Conservation (phyloP, 2,329 filamentous ascomycete genomes). For the Leptographium procerum region DNA sequence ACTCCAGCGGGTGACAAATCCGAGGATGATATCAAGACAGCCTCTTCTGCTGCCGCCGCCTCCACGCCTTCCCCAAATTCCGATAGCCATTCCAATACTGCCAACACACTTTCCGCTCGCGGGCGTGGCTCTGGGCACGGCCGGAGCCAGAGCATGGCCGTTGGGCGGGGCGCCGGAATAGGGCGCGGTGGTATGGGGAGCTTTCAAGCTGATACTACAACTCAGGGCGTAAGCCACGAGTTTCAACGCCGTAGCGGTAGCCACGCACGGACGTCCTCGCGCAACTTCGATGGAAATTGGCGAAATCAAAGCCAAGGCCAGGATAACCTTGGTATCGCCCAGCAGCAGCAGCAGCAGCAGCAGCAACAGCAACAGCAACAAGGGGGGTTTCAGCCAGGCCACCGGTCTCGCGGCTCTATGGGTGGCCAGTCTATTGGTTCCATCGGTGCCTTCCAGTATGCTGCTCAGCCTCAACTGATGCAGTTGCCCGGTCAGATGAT, state of each 20-base stretch:
- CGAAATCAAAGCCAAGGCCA: conserved; percentile 65
- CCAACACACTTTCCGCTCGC: conserved; percentile 24
- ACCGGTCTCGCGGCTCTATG: conserved; percentile 75
- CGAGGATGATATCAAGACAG: conserved; percentile 35
- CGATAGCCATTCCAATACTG: neutral
- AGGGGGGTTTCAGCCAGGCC: conserved; percentile 80
- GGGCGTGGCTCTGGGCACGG: conserved; percentile 50
- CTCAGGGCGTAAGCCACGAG: conserved; percentile 35
- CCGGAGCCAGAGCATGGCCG: conserved; percentile 86
- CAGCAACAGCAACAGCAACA: conserved; percentile 34
- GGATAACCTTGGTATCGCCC: conserved; percentile 33
- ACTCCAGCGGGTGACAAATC: conserved; percentile 46
- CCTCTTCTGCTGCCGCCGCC: conserved; percentile 7
- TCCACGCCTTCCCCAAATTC: conserved; percentile 23
- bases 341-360: conserved; percentile 34
- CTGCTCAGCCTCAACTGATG: conserved; percentile 74
- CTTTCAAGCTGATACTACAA: conserved; percentile 42
- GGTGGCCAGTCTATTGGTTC: conserved; percentile 73
- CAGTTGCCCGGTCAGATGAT: conserved; percentile 81
- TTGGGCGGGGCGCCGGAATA: conserved; percentile 52
- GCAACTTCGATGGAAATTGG: conserved; percentile 98
- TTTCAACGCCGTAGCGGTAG: conserved; percentile 61
- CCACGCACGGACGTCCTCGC: conserved; percentile 71
- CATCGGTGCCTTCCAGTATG: conserved; percentile 82
- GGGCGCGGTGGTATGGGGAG: conserved; percentile 49